Evolutionary conservation across 371 early-diverging fungal genomes (phyloP).

Genomic region (Entomophthora muscae): DNA sequence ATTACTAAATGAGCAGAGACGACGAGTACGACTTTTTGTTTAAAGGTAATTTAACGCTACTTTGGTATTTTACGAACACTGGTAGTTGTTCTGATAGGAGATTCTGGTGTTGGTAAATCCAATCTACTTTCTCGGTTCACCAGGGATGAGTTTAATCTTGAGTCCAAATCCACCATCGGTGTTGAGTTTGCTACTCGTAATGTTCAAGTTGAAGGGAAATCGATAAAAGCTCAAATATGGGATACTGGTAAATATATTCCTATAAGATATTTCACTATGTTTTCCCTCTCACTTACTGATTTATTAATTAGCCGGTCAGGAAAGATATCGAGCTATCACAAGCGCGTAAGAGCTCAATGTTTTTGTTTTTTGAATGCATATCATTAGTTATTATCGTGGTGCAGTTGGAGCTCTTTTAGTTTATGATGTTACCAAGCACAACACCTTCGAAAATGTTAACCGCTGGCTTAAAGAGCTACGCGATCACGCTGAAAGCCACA

Average conservation of each 20-base stretch:
- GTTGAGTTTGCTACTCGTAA: constrained; percentile 98
- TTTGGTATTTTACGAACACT: neutral
- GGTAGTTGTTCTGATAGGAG: constrained; percentile 96
- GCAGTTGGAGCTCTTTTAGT: constrained; percentile 98
- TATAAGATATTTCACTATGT: neutral
- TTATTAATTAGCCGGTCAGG: constrained; percentile 53
- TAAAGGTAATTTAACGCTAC: constrained; percentile 40
- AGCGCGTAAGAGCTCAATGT: constrained; percentile 40
- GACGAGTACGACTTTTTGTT: constrained; percentile 94
- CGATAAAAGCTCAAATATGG: constrained; percentile 99
- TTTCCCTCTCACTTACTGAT: neutral
- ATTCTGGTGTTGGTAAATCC: constrained; percentile 99
- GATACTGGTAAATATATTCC: constrained; percentile 54
- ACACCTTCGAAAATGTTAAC: constrained; percentile 85
- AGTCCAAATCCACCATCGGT: constrained; percentile 98
- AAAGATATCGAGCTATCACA: constrained; percentile 80
- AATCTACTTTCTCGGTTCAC: constrained; percentile 97
- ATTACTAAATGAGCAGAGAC: constrained; percentile 51
- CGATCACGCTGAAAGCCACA: constrained; percentile 93
- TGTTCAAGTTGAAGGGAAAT: constrained; percentile 91
- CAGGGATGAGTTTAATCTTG: constrained; percentile 91
- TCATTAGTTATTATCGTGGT: constrained; percentile 90
- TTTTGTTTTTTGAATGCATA: neutral
- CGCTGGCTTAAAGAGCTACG: constrained; percentile 98
- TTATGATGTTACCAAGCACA: constrained; percentile 96